Evolutionary conservation across 23 red algal species (phyloP).

Genomic region (Cyanidiococcus yangmingshanensis): DNA sequence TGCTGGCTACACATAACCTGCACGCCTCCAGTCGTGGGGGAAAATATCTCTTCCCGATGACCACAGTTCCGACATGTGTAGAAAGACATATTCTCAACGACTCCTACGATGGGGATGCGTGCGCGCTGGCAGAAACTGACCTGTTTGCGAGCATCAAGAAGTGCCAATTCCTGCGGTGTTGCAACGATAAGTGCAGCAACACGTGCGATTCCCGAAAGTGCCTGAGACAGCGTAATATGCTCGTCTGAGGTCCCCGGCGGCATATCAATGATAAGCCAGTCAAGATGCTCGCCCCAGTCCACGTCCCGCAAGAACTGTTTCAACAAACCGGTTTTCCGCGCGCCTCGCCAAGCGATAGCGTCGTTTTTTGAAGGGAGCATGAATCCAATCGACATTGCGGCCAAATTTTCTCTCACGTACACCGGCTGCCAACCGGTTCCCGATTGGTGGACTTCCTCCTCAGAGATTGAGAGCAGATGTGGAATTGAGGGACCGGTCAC

Average conservation of each 20-base stretch:
- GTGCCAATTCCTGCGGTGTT: slow-evolving; percentile 84
- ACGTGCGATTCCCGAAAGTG: slow-evolving; percentile 17
- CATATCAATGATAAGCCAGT: slow-evolving; percentile 84
- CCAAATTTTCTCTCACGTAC: slow-evolving; percentile 61
- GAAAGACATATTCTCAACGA: slow-evolving; percentile 95
- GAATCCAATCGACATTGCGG: slow-evolving; percentile 90
- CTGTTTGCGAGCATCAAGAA: slow-evolving; percentile 89
- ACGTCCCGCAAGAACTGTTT: slow-evolving; percentile 93
- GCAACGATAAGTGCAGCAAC: slow-evolving; percentile 56
- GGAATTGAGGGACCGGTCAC: slow-evolving; percentile 79
- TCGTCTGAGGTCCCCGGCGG: slow-evolving; percentile 96
- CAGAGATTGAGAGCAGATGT: slow-evolving; percentile 59
- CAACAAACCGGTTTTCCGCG: slow-evolving; percentile 76
- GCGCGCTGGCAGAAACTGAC: slow-evolving; percentile 80
- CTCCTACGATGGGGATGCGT: slow-evolving; percentile 48
- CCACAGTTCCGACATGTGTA: slow-evolving; percentile 74
- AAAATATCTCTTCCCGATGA: slow-evolving; percentile 71
- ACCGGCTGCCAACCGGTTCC: slow-evolving; percentile 80
- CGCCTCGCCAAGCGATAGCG: slow-evolving; percentile 90
- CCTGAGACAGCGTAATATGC: slow-evolving; percentile 90
- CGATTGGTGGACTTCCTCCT: slow-evolving; percentile 72
- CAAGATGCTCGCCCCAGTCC: slow-evolving; percentile 76
- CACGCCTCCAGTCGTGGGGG: slow-evolving; percentile 67
- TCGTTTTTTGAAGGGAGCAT: slow-evolving; percentile 71
- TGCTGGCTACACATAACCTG: slow-evolving; percentile 46